Base-by-base conservation (phyloP, 2,329 filamentous ascomycete species). In the Alternaria dauci region DNA sequence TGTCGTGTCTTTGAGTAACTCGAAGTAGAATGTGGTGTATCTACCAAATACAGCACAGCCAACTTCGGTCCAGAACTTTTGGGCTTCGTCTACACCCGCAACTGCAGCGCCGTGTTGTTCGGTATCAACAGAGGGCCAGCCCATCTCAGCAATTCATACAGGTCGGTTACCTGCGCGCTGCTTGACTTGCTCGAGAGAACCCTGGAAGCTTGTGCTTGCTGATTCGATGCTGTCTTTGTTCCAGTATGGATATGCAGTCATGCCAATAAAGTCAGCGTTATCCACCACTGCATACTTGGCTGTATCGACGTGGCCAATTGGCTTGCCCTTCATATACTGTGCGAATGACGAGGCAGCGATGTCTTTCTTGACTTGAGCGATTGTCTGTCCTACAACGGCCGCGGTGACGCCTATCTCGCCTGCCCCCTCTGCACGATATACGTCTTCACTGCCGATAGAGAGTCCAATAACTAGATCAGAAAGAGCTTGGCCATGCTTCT, bases 371-470 rank as follows among this genome's bases (percentile, higher is more conserved):
- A 77, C 70, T 23, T 62, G 55, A 1, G 62, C 56, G 41, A 77
- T 67, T 78, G 92, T 93, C 51, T 80, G 73, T 62, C 86, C 84
- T 42, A 96, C 81, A 34, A 87, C 85, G 0, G 86, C 78, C 69
- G 86, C 86, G 54, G 88, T 84, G 54, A 90, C 90, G 11, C 84
- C 88, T n/a, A 28, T 85, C 83, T 2, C 90, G 89, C 81, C 70
- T 4, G 46, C 44, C 11, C 46, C 34, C 8, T 66, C 58, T 16
- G 58, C 68, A 42, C 91, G 89, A 83, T 94, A 94, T 30, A 94
- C 59, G 23, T 78, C 76, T 55, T 79, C 76, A 52, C 65, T 77
- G 1, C 77, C 76, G 2, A 79, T 70, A 0, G 75, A 74, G 1
- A 79, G 63, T 1, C 73, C 77, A 36, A 77, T 71, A n/a, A 78